Evolutionary conservation across 345 rosid species (phyloP).

Genomic region (Populus pruinosa): DNA sequence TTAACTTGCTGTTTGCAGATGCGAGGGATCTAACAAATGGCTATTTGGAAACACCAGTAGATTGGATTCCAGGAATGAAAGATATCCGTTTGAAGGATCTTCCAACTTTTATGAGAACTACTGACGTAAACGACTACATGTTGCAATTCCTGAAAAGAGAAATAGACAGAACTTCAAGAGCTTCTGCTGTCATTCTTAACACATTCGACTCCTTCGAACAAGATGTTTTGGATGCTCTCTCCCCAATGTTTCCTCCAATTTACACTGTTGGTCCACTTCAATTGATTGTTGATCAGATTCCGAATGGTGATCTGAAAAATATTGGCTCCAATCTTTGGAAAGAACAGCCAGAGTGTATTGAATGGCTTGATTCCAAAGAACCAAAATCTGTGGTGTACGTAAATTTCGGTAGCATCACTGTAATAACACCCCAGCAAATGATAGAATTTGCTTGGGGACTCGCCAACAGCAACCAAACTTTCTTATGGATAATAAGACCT

Average conservation of each 20-base stretch:
- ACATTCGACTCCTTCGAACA: slow-evolving; percentile 37
- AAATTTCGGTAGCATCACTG: slow-evolving; percentile 24
- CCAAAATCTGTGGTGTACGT: slow-evolving; percentile 24
- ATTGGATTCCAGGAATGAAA: slow-evolving; percentile 42
- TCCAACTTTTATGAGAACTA: slow-evolving; percentile 36
- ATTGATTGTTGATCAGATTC: slow-evolving; percentile 13
- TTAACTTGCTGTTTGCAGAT: slow-evolving; percentile 11
- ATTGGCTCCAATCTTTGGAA: slow-evolving; percentile 23
- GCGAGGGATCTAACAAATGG: slow-evolving; percentile 30
- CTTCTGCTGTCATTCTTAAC: slow-evolving; percentile 33
- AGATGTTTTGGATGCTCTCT: slow-evolving; percentile 20
- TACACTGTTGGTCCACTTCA: slow-evolving; percentile 24
- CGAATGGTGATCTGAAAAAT: background rate
- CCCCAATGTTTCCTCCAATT: slow-evolving; percentile 25
- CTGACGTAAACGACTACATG: slow-evolving; percentile 27
- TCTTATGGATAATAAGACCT: slow-evolving; percentile 32
- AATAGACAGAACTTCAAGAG: slow-evolving; percentile 15
- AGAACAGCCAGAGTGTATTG: slow-evolving; percentile 18
- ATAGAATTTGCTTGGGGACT: slow-evolving; percentile 32
- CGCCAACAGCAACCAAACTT: slow-evolving; percentile 18
- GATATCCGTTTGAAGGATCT: slow-evolving; percentile 32
- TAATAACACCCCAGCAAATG: slow-evolving; percentile 17
- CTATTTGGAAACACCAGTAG: slow-evolving; percentile 25
- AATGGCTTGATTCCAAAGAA: slow-evolving; percentile 21
- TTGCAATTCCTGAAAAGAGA: slow-evolving; percentile 19